Evolutionary conservation across 257 asterid species (phyloP).

Genomic region (Cordia subcordata): DNA sequence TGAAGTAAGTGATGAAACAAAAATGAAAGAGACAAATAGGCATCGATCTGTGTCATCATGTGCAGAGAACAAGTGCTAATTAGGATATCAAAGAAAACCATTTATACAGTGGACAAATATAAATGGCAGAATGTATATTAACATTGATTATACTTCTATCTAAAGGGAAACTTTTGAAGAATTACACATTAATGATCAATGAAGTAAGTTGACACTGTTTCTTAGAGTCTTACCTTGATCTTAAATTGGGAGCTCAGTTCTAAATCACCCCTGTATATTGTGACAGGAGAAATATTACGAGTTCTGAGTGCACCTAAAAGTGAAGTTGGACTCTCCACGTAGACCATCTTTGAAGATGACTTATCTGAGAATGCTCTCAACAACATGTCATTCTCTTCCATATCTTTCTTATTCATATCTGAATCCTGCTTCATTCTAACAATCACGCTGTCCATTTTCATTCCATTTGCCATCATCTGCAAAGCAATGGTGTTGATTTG

Average conservation of each 20-base stretch:
- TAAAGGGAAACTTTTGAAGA: not conserved
- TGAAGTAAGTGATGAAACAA: too few relatives aligned
- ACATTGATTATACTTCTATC: too few relatives aligned
- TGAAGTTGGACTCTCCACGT: constrained; percentile 72
- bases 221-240: constrained; percentile 66
- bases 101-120: too few relatives aligned
- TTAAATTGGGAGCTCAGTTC: constrained; percentile 64
- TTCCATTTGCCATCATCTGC: constrained; percentile 73
- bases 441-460: constrained; percentile 87
- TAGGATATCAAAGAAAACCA: too few relatives aligned
- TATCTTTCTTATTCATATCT: constrained; percentile 31
- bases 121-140: too few relatives aligned
- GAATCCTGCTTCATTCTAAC: constrained; percentile 36
- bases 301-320: constrained; percentile 83
- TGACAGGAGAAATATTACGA: constrained; percentile 79
- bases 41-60: too few relatives aligned
- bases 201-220: constrained; percentile 7
- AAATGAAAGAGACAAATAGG: too few relatives aligned
- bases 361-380: constrained; percentile 49
- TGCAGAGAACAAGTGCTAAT: too few relatives aligned
- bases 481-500: constrained; percentile 82
- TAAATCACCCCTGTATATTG: constrained; percentile 78
- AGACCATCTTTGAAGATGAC: constrained; percentile 58
- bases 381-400: constrained; percentile 83
- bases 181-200: not conserved